Evolutionary conservation across 2,329 filamentous ascomycete genomes (phyloP), one percentile per base, ranked within the genome.

Genomic region (Xylaria multiplex): DNA sequence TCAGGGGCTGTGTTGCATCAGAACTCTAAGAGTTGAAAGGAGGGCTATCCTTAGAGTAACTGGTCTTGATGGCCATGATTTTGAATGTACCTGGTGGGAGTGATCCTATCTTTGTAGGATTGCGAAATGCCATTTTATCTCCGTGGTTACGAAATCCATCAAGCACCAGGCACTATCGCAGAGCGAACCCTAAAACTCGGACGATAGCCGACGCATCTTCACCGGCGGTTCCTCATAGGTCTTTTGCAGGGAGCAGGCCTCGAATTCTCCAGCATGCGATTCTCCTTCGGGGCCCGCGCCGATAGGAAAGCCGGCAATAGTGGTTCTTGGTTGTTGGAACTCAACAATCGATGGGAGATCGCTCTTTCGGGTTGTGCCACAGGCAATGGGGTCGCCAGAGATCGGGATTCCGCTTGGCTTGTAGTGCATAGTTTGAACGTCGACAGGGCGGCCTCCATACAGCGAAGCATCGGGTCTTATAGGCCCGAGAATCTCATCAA

Each of bases 211-310:
- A 30, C 65, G 62, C 22, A 13, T 49, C 40, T 1, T 60, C 27
- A 50, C 27, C 7, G 56, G 65, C n/a, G 65, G 49, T 3, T 13
- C 16, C 8, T 32, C 35, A 7, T 7, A 22, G 30, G 9, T 16
- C 6, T 42, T 45, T 5, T 59, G 14, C 0, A 62, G 66, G 6
- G 54, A 57, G 65, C 79, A 80, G 1, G 70, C 45, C 35, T 70
- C 62, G 67, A 78, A 81, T 1, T 65, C 35, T 1, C 76, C 74
- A 64, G 77, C 72, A 68, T 81, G 78, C 0, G 72, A 69, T 13
- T 74, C 69, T 16, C 78, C 79, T 69, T 82, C 81, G 7, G 81
- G 80, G 0, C 81, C 81, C 22, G 80, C 80, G 27, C 80, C 81
- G 19, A 82, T 71, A 22, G 81, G 81, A 1, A 81, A 73, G 1